Conservation (phyloP, 306 rosid genomes). For the Citrullus colocynthis region DNA sequence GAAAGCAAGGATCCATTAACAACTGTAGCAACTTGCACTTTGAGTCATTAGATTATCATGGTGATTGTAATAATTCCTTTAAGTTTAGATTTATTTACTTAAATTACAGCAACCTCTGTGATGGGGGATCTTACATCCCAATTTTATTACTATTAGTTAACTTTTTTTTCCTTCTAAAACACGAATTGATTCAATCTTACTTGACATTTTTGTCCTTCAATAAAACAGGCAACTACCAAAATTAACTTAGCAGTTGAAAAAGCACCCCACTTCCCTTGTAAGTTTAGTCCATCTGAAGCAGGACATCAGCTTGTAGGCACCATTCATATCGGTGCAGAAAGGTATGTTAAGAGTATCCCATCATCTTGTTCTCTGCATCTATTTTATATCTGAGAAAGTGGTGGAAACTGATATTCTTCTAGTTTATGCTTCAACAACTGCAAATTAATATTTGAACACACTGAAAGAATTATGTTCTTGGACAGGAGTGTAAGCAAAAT, state of each 20-base stretch:
- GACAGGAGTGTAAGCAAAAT: background rate
- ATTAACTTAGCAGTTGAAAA: conserved; percentile 79
- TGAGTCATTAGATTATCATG: background rate
- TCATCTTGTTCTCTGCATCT: background rate
- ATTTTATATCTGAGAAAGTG: background rate
- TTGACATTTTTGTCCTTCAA: conserved; percentile 12
- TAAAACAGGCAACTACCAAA: conserved; percentile 80
- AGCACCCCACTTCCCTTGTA: conserved; percentile 62
- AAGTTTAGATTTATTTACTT: background rate
- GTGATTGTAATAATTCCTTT: background rate
- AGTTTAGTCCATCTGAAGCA: conserved; percentile 34
- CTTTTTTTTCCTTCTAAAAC: background rate
- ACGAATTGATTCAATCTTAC: background rate
- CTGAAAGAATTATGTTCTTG: background rate
- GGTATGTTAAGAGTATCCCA: conserved; percentile 13
- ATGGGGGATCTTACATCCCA: background rate
- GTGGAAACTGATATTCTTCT: background rate
- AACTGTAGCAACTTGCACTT: background rate
- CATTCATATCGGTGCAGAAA: conserved; percentile 89
- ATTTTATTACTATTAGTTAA: background rate
- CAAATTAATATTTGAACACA: background rate
- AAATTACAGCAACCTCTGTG: background rate
- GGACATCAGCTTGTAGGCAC: conserved; percentile 87
- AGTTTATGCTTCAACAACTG: background rate
- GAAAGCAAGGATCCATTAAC: background rate